These are phyloP conservation scores for Fremontodendron californicum DNA, from an alignment of 345 rosid species.

Conservation along the genomic window DNA sequence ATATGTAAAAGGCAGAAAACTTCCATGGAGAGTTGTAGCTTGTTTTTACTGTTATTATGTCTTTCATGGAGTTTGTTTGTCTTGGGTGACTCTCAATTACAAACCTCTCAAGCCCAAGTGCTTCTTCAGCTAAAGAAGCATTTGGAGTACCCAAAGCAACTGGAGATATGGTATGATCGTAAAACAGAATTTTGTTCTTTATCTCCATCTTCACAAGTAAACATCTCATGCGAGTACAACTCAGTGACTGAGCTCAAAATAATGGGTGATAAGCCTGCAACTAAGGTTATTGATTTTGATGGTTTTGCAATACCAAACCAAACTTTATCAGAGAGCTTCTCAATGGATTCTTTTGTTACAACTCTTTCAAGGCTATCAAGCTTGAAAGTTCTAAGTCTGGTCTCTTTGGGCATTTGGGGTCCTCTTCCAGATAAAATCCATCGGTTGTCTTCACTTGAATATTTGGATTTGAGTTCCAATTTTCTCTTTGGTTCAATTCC, in stretches of 20 bases:
- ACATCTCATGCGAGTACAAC: slow-evolving; percentile 58
- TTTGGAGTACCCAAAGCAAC: slow-evolving; percentile 65
- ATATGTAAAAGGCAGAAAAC: background rate
- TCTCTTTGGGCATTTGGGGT: slow-evolving; percentile 91
- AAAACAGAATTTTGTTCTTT: slow-evolving; percentile 61
- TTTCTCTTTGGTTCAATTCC: slow-evolving; percentile 73
- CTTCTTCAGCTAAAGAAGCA: slow-evolving; percentile 77
- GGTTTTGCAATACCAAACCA: slow-evolving; percentile 56
- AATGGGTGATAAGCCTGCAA: slow-evolving; percentile 67
- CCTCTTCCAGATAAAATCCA: slow-evolving; percentile 80
- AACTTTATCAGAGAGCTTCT: slow-evolving; percentile 68
- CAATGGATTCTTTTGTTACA: slow-evolving; percentile 77
- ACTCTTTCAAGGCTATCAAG: slow-evolving; percentile 76
- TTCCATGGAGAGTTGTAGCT: slow-evolving; percentile 35
- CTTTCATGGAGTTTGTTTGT: slow-evolving; percentile 42
- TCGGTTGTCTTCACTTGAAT: slow-evolving; percentile 62
- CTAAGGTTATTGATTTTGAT: slow-evolving; percentile 39
- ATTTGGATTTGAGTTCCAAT: slow-evolving; percentile 87
- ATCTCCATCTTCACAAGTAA: slow-evolving; percentile 52
- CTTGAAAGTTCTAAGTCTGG: slow-evolving; percentile 71
- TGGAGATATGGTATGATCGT: slow-evolving; percentile 59
- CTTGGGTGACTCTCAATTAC: slow-evolving; percentile 46
- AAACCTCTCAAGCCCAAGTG: slow-evolving; percentile 54
- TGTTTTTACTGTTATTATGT: slow-evolving; percentile 27
- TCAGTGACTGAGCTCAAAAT: slow-evolving; percentile 69